Evolutionary conservation across 73 alveolate species (phyloP).

Genomic region (Stentor roeselii): DNA sequence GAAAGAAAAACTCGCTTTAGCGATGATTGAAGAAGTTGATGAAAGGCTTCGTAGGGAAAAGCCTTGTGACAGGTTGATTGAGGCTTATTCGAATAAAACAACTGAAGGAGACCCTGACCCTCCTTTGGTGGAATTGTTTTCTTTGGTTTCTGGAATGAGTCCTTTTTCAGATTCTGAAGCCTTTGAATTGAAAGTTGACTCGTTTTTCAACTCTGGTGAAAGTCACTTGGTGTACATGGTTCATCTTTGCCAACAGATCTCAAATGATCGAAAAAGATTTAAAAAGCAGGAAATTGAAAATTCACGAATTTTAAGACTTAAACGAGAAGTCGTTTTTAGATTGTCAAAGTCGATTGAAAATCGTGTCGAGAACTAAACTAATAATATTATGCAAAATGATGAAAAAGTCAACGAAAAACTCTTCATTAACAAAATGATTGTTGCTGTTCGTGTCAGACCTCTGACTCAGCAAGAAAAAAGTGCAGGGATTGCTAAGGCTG

Average conservation of each 20-base stretch:
- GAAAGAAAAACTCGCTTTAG: background rate
- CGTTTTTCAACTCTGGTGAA: background rate
- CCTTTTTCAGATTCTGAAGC: background rate
- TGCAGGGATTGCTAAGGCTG: slow-evolving; percentile 41
- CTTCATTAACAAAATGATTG: slow-evolving; percentile 69
- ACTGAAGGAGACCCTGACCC: background rate
- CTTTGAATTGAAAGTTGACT: background rate
- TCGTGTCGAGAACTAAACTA: background rate
- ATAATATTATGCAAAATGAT: too few species aligned
- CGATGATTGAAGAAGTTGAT: background rate
- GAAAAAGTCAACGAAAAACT: too few species aligned
- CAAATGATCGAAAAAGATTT: background rate
- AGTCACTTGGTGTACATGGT: background rate
- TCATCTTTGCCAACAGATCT: background rate
- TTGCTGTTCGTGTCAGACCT: slow-evolving; percentile 78
- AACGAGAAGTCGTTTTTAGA: background rate
- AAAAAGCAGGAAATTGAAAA: background rate
- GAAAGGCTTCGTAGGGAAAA: background rate
- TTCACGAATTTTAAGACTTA: background rate
- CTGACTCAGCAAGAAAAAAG: slow-evolving; percentile 66
- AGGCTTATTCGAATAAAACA: background rate
- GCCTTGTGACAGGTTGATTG: background rate
- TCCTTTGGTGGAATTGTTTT: background rate
- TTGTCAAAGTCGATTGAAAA: background rate
- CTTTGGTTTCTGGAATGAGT: background rate